Base-by-base conservation (phyloP, 163 green algal genomes). In the Coccomyxa subellipsoidea region DNA sequence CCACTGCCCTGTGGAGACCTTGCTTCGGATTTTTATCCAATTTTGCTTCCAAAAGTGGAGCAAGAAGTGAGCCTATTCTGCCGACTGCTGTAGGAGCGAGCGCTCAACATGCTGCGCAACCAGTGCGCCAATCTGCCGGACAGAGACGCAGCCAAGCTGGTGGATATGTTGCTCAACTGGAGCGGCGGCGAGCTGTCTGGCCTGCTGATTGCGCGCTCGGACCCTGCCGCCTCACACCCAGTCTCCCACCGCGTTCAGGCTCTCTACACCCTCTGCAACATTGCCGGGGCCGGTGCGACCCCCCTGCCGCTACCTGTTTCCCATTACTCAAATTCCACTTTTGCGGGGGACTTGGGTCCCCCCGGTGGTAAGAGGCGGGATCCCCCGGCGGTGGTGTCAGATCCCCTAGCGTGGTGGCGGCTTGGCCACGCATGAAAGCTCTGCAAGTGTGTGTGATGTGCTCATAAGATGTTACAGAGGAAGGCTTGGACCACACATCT, bases 41-140 rank as follows among this genome's bases (percentile, higher is more conserved):
- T n/a, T n/a, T n/a, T n/a, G n/a, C n/a, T n/a, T n/a, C n/a, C n/a
- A n/a, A n/a, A n/a, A n/a, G n/a, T n/a, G n/a, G n/a, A n/a, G n/a
- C n/a, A n/a, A n/a, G n/a, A n/a, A n/a, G 23, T 59, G 47, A 12
- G 5, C 47, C 23, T 12, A 18, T 10, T 15, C 59, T 72, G 59
- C 12, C 21, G 18, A 12, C 76, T 32, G 27, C 5, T 54, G 54
- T 54, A 82, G 78, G 89, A 93, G 83, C 90, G 95, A 76, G 86
- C 89, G 9, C 47, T 93, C 81, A 87, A 84, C 31, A 85, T 94
- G 76, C 83, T 97, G 81, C 87, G 90, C 36, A 91, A 94, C 85
- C 78, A 90, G 80, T 79, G 23, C 23, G 70, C 70, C 0, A 15
- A n/a, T n/a, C n/a, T n/a, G n/a, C n/a, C n/a, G n/a, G n/a, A n/a